Percentiles rank a stretch among this genome's conserved stretches.
These are phyloP conservation scores for rapeseed (Brassica napus) DNA, from an alignment of 345 rosid genomes.

Conservation along the genomic window DNA sequence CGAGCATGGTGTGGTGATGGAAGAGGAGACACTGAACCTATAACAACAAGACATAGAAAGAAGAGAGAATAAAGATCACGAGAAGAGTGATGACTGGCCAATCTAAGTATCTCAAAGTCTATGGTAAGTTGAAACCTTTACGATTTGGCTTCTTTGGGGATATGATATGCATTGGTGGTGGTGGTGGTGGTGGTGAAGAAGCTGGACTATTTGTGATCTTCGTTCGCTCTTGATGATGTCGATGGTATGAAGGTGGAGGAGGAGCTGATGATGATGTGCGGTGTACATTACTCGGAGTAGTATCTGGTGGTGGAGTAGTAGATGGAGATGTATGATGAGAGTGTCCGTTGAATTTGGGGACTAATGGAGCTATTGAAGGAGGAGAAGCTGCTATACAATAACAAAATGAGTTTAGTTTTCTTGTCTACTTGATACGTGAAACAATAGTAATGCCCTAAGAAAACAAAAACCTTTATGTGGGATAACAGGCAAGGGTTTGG, in stretches of 20 bases:
- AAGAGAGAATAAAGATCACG: constrained; percentile 22
- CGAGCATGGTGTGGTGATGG: constrained; percentile 50
- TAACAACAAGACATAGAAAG: constrained; percentile 32
- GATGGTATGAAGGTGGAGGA: constrained; percentile 49
- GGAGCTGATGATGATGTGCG: constrained; percentile 48
- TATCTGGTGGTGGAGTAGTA: constrained; percentile 31
- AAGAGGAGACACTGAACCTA: constrained; percentile 47
- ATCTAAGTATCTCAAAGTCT: constrained; percentile 10
- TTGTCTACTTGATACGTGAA: not conserved
- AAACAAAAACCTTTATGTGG: constrained; percentile 49
- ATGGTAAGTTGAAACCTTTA: constrained; percentile 41
- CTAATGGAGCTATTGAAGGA: constrained; percentile 31
- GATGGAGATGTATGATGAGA: constrained; percentile 23
- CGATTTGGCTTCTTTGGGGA: constrained; percentile 50
- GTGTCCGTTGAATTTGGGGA: constrained; percentile 12
- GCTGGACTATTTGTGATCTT: constrained; percentile 38
- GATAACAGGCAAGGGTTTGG: constrained; percentile 47
- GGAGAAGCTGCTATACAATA: constrained; percentile 29
- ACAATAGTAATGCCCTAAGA: not conserved
- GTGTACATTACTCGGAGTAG: constrained; percentile 37
- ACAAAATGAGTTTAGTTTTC: not conserved
- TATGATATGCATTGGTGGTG: constrained; percentile 43
- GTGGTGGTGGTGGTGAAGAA: constrained; percentile 45
- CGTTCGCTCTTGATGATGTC: constrained; percentile 45
- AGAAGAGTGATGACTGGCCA: not conserved